A percentile compares a stretch with the other conserved stretches of the same genome.
Evolutionary conservation across 805 yeast genomes (phyloP).

Genomic region (Yueomyces sinensis): DNA sequence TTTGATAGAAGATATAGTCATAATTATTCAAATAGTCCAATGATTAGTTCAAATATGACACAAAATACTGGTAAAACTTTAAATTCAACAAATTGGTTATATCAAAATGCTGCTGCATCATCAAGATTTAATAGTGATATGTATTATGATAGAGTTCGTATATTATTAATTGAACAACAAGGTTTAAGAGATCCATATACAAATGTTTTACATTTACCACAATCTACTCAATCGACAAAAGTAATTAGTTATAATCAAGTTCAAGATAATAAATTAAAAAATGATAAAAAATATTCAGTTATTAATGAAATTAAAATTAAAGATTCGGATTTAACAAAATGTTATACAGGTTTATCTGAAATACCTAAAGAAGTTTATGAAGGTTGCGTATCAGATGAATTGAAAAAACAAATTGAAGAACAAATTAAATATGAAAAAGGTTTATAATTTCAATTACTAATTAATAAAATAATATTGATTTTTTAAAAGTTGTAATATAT

Average conservation of each 20-base stretch:
- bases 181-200: slow-evolving; percentile 75
- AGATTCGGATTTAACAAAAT: slow-evolving; percentile 34
- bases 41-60: slow-evolving; percentile 2
- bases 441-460: too few species aligned
- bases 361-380: slow-evolving; percentile 49
- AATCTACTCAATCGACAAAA: slow-evolving; percentile 55
- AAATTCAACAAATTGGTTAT: slow-evolving; percentile 70
- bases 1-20: slow-evolving; percentile 21
- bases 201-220: slow-evolving; percentile 66
- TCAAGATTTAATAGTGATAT: slow-evolving; percentile 56
- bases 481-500: too few species aligned
- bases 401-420: slow-evolving; percentile 42
- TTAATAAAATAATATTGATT: neutral
- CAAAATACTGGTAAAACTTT: slow-evolving; percentile 26
- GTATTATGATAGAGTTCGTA: slow-evolving; percentile 40
- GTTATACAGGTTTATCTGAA: slow-evolving; percentile 48
- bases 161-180: slow-evolving; percentile 30
- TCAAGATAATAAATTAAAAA: slow-evolving; percentile 10
- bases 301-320: slow-evolving; percentile 34
- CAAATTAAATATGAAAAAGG: slow-evolving; percentile 25
- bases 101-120: slow-evolving; percentile 70
- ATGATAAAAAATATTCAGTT: slow-evolving; percentile 23
- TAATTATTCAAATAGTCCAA: slow-evolving; percentile 3
- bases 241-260: slow-evolving; percentile 17
- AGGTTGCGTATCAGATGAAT: slow-evolving; percentile 42